phyloP scores from a whole-genome alignment of 805 yeast species.

The Candida ulmi region DNA sequence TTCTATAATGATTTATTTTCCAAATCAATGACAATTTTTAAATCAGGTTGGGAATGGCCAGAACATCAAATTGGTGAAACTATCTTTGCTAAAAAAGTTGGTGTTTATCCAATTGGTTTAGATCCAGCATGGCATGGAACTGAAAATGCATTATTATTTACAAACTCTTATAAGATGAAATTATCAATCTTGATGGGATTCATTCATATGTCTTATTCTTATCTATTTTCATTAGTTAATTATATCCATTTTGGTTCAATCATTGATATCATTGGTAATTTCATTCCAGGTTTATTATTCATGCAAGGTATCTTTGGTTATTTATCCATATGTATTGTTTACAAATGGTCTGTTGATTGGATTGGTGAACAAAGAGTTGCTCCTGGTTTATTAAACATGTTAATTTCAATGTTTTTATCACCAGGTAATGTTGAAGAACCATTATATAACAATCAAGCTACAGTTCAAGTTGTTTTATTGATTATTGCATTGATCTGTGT shows the following conservation, averaged over 20 bases:
- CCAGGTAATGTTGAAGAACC: slow-evolving; percentile 87
- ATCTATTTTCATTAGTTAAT: slow-evolving; percentile 78
- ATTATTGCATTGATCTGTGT: slow-evolving; percentile 79
- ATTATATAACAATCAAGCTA: slow-evolving; percentile 74
- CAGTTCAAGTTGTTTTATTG: slow-evolving; percentile 66
- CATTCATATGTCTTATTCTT: slow-evolving; percentile 89
- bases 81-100: slow-evolving; percentile 58
- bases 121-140: slow-evolving; percentile 99
- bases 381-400: slow-evolving; percentile 91
- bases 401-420: slow-evolving; percentile 89
- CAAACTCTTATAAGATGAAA: slow-evolving; percentile 97
- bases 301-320: slow-evolving; percentile 98
- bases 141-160: slow-evolving; percentile 82
- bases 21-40: slow-evolving; percentile 79
- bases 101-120: slow-evolving; percentile 78
- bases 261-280: slow-evolving; percentile 88
- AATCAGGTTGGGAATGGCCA: slow-evolving; percentile 95
- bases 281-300: slow-evolving; percentile 88
- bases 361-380: slow-evolving; percentile 67
- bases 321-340: slow-evolving; percentile 76
- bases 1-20: slow-evolving; percentile 93
- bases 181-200: slow-evolving; percentile 92
- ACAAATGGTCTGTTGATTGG: slow-evolving; percentile 97
- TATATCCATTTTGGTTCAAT: slow-evolving; percentile 59
- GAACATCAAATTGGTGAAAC: slow-evolving; percentile 59